Percentiles rank a stretch among this genome's conserved stretches.
phyloP scores from a whole-genome alignment of 129 eudicot species.

The Centaurea solstitialis region DNA sequence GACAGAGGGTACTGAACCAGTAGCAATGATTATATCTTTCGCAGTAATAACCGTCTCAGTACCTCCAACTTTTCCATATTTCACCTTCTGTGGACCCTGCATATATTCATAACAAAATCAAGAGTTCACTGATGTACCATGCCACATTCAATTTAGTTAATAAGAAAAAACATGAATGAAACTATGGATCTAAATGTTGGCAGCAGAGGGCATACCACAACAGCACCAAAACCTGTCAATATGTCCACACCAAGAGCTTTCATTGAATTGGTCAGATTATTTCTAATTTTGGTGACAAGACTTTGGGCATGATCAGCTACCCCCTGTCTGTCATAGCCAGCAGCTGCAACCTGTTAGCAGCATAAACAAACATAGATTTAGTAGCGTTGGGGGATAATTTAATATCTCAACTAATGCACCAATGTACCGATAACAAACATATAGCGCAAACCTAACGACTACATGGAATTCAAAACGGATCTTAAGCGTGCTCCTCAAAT shows the following conservation, averaged over 20 bases:
- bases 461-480: too few relatives aligned
- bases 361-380: neutral
- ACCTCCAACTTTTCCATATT: slow-evolving; percentile 60
- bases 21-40: slow-evolving; percentile 92
- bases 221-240: slow-evolving; percentile 84
- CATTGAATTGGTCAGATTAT: slow-evolving; percentile 82
- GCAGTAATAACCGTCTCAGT: slow-evolving; percentile 70
- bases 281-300: slow-evolving; percentile 90
- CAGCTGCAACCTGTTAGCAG: slow-evolving; percentile 84
- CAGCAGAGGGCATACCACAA: slow-evolving; percentile 61
- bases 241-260: slow-evolving; percentile 98
- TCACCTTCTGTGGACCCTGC: slow-evolving; percentile 74
- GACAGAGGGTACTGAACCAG: slow-evolving; percentile 90
- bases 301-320: slow-evolving; percentile 94
- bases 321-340: slow-evolving; percentile 93
- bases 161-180: neutral
- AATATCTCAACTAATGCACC: neutral
- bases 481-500: too few relatives aligned
- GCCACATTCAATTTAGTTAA: slow-evolving; percentile 11
- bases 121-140: neutral
- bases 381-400: neutral
- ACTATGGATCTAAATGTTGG: slow-evolving; percentile 13
- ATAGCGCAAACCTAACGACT: neutral
- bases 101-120: slow-evolving; percentile 7
- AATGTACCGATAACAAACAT: neutral